Evolutionary conservation across 768 basidiomycete species (phyloP).

Genomic region (Suillus subluteus): DNA sequence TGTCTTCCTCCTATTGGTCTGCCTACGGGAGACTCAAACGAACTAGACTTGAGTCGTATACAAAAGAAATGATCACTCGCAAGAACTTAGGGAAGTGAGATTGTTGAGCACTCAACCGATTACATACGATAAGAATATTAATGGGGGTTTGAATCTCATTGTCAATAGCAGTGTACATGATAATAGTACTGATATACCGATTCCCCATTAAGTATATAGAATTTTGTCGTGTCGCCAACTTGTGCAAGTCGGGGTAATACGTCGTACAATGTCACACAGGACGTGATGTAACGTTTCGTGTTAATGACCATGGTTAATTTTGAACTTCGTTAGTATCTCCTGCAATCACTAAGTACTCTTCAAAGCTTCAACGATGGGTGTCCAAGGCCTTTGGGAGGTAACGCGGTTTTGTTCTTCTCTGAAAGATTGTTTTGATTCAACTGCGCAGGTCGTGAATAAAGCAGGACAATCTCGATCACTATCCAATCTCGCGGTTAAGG

Average conservation of each 20-base stretch:
- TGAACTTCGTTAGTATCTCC: background rate
- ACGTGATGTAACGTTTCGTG: slow-evolving; percentile 7
- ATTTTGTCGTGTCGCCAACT: too few species aligned
- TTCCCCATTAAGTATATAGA: too few species aligned
- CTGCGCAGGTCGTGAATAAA: slow-evolving; percentile 40
- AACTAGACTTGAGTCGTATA: background rate
- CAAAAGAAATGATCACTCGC: background rate
- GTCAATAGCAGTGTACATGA: too few species aligned
- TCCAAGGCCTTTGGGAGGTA: slow-evolving; percentile 30
- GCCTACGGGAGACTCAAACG: background rate
- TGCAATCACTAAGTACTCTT: background rate
- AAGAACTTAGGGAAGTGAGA: background rate
- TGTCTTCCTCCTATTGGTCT: background rate
- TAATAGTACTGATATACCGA: too few species aligned
- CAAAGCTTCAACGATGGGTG: slow-evolving; percentile 23
- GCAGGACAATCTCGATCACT: slow-evolving; percentile 42
- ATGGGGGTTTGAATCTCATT: too few species aligned
- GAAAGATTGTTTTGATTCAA: background rate
- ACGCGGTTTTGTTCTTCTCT: background rate
- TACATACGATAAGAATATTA: too few species aligned
- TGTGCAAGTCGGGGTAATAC: too few species aligned
- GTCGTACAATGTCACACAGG: background rate
- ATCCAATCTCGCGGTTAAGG: slow-evolving; percentile 38
- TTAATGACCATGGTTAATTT: background rate
- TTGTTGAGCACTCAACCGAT: background rate